Evolutionary conservation across 768 basidiomycete species (phyloP), one percentile per base, ranked within the genome.

Genomic region (Termitomyces bulborhizus): DNA sequence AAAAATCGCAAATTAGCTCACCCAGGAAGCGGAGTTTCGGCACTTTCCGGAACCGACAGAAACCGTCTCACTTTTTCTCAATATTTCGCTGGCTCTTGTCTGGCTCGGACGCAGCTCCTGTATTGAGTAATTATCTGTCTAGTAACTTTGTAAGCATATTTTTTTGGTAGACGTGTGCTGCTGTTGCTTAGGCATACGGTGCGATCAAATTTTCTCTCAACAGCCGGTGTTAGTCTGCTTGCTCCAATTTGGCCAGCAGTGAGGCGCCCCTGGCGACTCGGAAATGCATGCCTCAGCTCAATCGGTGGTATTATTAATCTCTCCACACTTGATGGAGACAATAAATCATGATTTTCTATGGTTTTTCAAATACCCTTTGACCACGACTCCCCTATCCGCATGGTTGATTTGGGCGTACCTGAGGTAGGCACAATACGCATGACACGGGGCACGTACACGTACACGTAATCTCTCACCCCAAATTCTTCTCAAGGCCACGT

Each of bases 11-110:
- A 46, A 34, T 45, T 21, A 44, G 54, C 34, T 40, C 43, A 48
- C 27, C 53, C 50, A 49, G 53, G 21, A 39, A 34, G 58, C 61
- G 61, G 61, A 62, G 61, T 62, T 62, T 62, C 61, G 61, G 61
- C 31, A 32, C 26, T 15, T 45, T 29, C 61, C 61, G 61, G 9
- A 16, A 42, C 34, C 31, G 31, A 6, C 51, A 32, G 4, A 12
- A 46, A 18, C 21, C 27, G 11, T 24, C 15, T 48, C 18, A 48
- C 5, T 34, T 8, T 21, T 5, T 34, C 5, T 0, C 3, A 13
- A 7, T 34, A 32, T 12, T 34, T 34, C 12, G 13, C 34, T 34
- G 3, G 34, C 34, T 34, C 31, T 32, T 32, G 31, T 32, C 31
- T 9, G 8, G 31, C 8, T 32, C 7, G 31, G 9, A 32, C 8